These are phyloP conservation scores for Singerocomus rubriflavus DNA, from an alignment of 1,284 basidiomycete species.

Conservation along the genomic window DNA sequence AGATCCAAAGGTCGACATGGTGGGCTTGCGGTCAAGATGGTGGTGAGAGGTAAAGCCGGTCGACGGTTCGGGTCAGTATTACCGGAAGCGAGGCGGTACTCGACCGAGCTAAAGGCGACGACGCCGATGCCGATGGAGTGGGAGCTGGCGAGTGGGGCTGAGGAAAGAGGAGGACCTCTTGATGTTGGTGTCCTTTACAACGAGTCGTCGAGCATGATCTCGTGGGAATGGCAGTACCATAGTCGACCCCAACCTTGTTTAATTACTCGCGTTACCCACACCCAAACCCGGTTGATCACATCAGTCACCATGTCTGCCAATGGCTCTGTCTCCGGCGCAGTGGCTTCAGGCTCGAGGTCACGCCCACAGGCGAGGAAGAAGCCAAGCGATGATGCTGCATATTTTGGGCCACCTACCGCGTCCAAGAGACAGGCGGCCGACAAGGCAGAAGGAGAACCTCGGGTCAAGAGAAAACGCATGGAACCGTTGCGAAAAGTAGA, in stretches of 20 bases:
- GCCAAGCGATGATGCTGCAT: conserved; percentile 59
- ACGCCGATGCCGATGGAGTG: neutral
- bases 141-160: too few relatives aligned
- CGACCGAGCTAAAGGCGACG: conserved; percentile 18
- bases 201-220: neutral
- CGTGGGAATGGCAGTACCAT: conserved; percentile 24
- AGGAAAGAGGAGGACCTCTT: neutral
- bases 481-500: conserved; percentile 38
- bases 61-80: neutral
- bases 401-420: conserved; percentile 52
- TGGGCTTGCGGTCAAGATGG: conserved; percentile 3
- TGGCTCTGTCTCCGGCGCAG: conserved; percentile 26
- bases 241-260: neutral
- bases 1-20: conserved; percentile 91
- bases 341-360: conserved; percentile 48
- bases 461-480: conserved; percentile 66
- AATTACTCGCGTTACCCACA: neutral
- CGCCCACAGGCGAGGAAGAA: conserved; percentile 58
- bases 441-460: conserved; percentile 60
- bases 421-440: conserved; percentile 59
- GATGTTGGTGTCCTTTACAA: neutral
- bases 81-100: conserved; percentile 21
- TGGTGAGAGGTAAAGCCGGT: conserved; percentile 11
- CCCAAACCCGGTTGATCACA: neutral
- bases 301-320: conserved; percentile 36